Evolutionary conservation across 495 filamentous ascomycete genomes (phyloP).

Genomic region (Staphylotrichum longicolle): DNA sequence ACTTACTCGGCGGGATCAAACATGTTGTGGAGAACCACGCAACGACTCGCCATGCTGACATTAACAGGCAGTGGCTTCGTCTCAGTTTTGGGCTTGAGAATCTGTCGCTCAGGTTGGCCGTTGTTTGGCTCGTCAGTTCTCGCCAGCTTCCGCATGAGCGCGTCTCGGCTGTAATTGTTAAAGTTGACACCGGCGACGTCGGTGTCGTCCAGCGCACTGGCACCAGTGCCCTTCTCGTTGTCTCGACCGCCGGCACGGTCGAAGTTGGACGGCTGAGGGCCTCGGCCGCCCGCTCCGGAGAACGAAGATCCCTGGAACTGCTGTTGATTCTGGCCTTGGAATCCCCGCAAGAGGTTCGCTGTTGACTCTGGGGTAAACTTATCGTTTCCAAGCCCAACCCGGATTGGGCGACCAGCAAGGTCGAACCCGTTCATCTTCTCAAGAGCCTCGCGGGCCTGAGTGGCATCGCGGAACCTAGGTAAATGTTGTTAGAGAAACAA

Average conservation of each 20-base stretch:
- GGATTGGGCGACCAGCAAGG: slow-evolving; percentile 93
- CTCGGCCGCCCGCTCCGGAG: slow-evolving; percentile 86
- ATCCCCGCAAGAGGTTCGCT: slow-evolving; percentile 83
- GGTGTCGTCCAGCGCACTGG: slow-evolving; percentile 95
- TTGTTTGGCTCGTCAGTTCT: slow-evolving; percentile 84
- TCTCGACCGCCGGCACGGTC: slow-evolving; percentile 91
- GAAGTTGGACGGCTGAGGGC: slow-evolving; percentile 83
- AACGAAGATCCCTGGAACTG: slow-evolving; percentile 91
- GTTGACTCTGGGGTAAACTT: slow-evolving; percentile 99
- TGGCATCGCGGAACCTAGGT: slow-evolving; percentile 82
- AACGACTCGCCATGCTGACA: slow-evolving; percentile 90
- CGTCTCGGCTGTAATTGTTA: slow-evolving; percentile 97
- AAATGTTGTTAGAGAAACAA: slow-evolving; percentile 33
- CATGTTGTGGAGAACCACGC: slow-evolving; percentile 92
- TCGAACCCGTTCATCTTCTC: slow-evolving; percentile 99
- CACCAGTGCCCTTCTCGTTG: slow-evolving; percentile 85
- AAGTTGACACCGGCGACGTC: slow-evolving; percentile 98
- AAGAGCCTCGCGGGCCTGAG: slow-evolving; percentile 86
- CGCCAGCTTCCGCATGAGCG: slow-evolving; percentile 96
- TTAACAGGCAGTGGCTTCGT: slow-evolving; percentile 77
- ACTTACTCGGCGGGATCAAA: slow-evolving; percentile 90
- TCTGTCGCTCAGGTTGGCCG: slow-evolving; percentile 62
- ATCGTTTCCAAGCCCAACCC: slow-evolving; percentile 99
- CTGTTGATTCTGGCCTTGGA: slow-evolving; percentile 71
- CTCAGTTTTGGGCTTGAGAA: slow-evolving; percentile 72